These are phyloP conservation scores for Hylodesmum podocarpum DNA, from an alignment of 306 rosid species.

Conservation along the genomic window DNA sequence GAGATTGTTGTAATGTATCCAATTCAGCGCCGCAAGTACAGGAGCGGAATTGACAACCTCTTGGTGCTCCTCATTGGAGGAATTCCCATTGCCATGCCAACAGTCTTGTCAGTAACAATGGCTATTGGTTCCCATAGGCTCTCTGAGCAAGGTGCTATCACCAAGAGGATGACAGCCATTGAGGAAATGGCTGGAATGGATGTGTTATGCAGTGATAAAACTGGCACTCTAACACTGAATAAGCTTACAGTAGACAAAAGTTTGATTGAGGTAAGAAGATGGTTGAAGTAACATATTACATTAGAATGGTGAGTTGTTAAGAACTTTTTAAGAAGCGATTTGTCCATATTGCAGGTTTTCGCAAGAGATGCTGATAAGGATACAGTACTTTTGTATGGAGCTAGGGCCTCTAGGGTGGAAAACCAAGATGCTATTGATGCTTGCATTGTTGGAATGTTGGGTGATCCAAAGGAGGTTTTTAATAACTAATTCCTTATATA, in stretches of 20 bases:
- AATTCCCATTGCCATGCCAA: slow-evolving; percentile 95
- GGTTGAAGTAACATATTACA: no score
- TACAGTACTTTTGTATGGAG: slow-evolving; percentile 61
- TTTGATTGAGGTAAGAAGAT: slow-evolving; percentile 60
- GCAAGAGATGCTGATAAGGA: slow-evolving; percentile 62
- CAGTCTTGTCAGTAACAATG: slow-evolving; percentile 94
- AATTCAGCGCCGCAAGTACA: slow-evolving; percentile 66
- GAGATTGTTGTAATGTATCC: slow-evolving; percentile 88
- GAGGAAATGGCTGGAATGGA: slow-evolving; percentile 99
- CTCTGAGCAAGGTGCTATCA: slow-evolving; percentile 89
- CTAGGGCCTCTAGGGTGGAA: slow-evolving; percentile 86
- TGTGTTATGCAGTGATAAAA: slow-evolving; percentile 88
- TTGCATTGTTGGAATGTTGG: slow-evolving; percentile 93
- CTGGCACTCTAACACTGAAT: slow-evolving; percentile 88
- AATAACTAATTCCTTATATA: background rate
- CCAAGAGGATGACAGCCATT: slow-evolving; percentile 97
- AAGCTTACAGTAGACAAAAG: slow-evolving; percentile 80
- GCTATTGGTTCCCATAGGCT: slow-evolving; percentile 91
- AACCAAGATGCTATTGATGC: slow-evolving; percentile 96
- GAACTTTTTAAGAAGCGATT: background rate
- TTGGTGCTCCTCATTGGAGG: slow-evolving; percentile 95
- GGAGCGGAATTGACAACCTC: slow-evolving; percentile 83
- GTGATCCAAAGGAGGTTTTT: slow-evolving; percentile 87
- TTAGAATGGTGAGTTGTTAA: background rate
- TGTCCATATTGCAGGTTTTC: slow-evolving; percentile 47